A percentile compares a stretch with the other conserved stretches of the same genome.
Evolutionary conservation across 139 green algal species (phyloP).

Genomic region (Gonium pectorale): DNA sequence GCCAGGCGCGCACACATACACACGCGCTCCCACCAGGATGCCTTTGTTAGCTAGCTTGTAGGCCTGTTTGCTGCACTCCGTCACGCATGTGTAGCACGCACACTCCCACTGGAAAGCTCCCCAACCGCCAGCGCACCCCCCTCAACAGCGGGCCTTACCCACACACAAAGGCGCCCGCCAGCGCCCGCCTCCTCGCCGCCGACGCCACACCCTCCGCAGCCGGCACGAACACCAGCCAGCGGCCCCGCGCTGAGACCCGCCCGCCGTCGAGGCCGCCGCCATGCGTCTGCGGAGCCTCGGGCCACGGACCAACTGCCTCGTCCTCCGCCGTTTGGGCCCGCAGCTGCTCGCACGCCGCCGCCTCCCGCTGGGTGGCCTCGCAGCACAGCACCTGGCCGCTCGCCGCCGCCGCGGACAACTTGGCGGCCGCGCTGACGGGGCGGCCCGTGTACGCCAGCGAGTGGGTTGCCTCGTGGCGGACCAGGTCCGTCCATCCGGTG

Average conservation of each 20-base stretch:
- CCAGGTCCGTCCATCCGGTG: not conserved
- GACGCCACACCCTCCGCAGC: not conserved
- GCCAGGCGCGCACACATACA: too few species aligned
- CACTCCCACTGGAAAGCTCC: too few species aligned
- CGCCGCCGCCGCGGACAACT: not conserved
- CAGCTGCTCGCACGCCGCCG: not conserved
- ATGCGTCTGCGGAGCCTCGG: too few species aligned
- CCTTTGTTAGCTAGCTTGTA: too few species aligned
- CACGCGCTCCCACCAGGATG: too few species aligned
- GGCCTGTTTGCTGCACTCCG: too few species aligned
- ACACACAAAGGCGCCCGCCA: not conserved
- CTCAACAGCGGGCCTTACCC: not conserved
- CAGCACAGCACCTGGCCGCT: conserved; percentile 26
- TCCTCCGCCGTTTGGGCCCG: not conserved
- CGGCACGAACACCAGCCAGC: not conserved
- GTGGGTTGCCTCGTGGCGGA: not conserved
- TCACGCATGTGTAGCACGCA: too few species aligned
- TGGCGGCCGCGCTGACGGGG: not conserved
- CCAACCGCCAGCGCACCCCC: too few species aligned
- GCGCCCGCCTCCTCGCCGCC: not conserved
- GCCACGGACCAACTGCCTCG: not conserved
- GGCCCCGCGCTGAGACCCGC: not conserved
- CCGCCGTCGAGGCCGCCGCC: not conserved
- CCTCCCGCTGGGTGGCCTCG: not conserved
- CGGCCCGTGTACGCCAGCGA: not conserved